Base-by-base conservation (phyloP, 768 basidiomycete genomes). In the Ramaria sp. region DNA sequence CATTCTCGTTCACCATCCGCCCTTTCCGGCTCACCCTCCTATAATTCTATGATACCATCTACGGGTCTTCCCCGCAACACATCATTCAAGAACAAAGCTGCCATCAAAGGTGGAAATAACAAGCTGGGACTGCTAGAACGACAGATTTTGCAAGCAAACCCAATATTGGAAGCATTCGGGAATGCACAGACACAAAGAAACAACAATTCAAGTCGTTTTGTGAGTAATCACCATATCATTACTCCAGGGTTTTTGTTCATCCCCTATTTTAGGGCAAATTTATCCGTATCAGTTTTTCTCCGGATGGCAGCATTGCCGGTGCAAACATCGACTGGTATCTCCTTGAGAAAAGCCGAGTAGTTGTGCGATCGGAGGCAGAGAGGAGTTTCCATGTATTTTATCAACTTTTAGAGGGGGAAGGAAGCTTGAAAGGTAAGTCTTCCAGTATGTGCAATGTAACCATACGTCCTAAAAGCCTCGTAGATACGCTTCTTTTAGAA, bases 271-370 rank as follows among this genome's bases (percentile, higher is more conserved):
- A 55, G 53, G 94, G 93, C 28, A 99, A 99, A 69, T 99, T 99
- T 66, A 88, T 99, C 45, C 78, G 92, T 43, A 98, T 99, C 57
- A 87, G 85, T 64, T 99, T 99, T 69, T 81, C 89, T 1, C 83
- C 88, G 0, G 83, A 88, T 59, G 94, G 95, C 1, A 91, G 90
- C 60, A 99, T 99, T 55, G 88, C 93, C 0, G 96, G 96, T 0
- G 96, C 96, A 24, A 97, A 93, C 64, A 92, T 98, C 57, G 94
- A 99, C 66, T 98, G 96, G 96, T 99, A 99, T 66, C 73, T 99
- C 28, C 71, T 99, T 55, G 96, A 99, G 73, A 99, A 99, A 75
- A 94, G 91, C 63, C 73, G 96, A 59, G 95, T 99, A 2, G 90
- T 95, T 7, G 81, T 81, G 38, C 73, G 96, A 51, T 89, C 82